Base-by-base conservation (phyloP, 139 green algal genomes). In the Pycnococcus provasolii region DNA sequence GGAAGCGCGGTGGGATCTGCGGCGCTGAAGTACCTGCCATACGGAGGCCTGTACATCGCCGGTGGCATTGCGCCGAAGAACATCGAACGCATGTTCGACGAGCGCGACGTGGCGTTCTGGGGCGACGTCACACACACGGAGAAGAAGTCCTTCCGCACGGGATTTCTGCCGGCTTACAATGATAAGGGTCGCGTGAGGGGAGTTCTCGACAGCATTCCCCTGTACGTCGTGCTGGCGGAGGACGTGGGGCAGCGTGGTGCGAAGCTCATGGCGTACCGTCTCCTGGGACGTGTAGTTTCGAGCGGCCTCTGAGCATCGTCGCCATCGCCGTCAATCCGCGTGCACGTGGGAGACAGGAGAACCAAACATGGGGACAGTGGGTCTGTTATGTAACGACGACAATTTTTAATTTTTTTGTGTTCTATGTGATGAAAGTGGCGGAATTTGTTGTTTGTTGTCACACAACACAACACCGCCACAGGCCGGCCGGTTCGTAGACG, bases 1-100 rank as follows among this genome's bases (percentile, higher is more conserved):
- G 62, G 62, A 8, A 45, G 42, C 6, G 62, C 53, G 62, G 45
- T 39, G 4, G 62, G 62, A 40, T 42, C 13, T 45, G 62, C 50
- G 11, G 62, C 62, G n/a, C 62, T 68, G 43, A 68, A 68, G 62
- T 68, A 42, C 15, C 47, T 68, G 43, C 62, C 62, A 44, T 68
- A 55, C 55, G 62, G 62, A 9, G 62, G 62, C 42, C 44, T 68
- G 6, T 68, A 47, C 62, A 68, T 68, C 40, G 62, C 62, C 4
- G 62, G 62, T 4, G 62, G 62, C 15, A 68, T 68, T 44, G 62
- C 62, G 6, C 62, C 45, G 6, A 68, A 68, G 47, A 68, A 68
- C 47, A 8, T 68, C 37, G 37, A 64, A 0, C 4, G 11, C 37
- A 41, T 64, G 50, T 9, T 13, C 9, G 11, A 55, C 9, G 50